Evolutionary conservation across 495 filamentous ascomycete species (phyloP).

Genomic region (Achaetomiella virescens): DNA sequence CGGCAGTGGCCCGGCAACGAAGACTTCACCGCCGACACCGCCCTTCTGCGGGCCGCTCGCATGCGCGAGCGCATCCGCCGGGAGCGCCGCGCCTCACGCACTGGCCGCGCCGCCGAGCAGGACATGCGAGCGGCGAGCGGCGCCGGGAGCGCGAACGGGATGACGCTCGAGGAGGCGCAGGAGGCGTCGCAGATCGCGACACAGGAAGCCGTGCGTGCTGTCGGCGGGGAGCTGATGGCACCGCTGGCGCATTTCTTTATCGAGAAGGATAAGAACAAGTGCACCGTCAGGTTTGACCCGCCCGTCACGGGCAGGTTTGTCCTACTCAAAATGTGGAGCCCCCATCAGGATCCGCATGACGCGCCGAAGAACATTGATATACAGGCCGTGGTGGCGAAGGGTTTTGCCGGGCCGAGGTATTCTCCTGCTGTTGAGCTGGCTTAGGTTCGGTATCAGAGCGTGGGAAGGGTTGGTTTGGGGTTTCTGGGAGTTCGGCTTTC

Average conservation of each 20-base stretch:
- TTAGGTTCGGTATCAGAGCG: background rate
- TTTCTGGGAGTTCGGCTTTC: background rate
- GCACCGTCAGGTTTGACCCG: slow-evolving; percentile 83
- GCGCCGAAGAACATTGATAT: slow-evolving; percentile 70
- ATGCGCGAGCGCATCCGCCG: background rate
- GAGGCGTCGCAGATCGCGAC: slow-evolving; percentile 50
- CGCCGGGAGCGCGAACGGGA: slow-evolving; percentile 18
- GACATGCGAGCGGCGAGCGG: background rate
- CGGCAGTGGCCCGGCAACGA: background rate
- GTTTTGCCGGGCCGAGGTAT: slow-evolving; percentile 76
- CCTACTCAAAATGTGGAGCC: slow-evolving; percentile 80
- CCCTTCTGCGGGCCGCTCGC: background rate
- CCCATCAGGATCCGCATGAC: slow-evolving; percentile 46
- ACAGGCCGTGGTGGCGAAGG: slow-evolving; percentile 69
- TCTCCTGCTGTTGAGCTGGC: slow-evolving; percentile 43
- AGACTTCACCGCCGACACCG: background rate
- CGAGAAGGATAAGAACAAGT: slow-evolving; percentile 69
- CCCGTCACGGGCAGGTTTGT: slow-evolving; percentile 77
- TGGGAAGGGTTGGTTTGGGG: background rate
- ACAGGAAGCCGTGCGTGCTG: slow-evolving; percentile 50
- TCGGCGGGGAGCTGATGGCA: slow-evolving; percentile 51
- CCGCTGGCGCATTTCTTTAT: slow-evolving; percentile 78
- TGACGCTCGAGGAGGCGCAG: slow-evolving; percentile 41
- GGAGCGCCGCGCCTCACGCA: background rate
- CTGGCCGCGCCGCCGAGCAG: background rate